Evolutionary conservation across 2,329 filamentous ascomycete species (phyloP).

Genomic region (Aspergillus sp.): DNA sequence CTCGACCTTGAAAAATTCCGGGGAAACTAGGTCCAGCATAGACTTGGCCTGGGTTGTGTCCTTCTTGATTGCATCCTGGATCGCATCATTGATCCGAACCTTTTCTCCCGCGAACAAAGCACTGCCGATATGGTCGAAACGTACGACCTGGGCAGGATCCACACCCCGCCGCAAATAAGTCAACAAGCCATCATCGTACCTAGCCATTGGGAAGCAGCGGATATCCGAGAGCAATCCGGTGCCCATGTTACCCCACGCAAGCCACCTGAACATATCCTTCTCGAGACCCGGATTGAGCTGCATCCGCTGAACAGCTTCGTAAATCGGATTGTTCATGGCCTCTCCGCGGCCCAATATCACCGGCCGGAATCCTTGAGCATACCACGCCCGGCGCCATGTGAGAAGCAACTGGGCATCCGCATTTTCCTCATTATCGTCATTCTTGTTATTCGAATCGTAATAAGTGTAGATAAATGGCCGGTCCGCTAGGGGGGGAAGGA

Average conservation of each 20-base stretch:
- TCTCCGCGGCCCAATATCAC: slow-evolving; percentile 71
- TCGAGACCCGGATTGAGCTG: slow-evolving; percentile 55
- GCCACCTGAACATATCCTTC: slow-evolving; percentile 69
- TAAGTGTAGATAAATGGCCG: slow-evolving; percentile 82
- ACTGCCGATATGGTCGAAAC: slow-evolving; percentile 62
- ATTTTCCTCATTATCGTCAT: slow-evolving; percentile 56
- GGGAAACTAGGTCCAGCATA: slow-evolving; percentile 54
- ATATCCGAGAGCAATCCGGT: slow-evolving; percentile 72
- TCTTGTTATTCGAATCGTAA: slow-evolving; percentile 63
- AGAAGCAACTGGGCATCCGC: slow-evolving; percentile 73
- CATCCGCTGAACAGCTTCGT: slow-evolving; percentile 56
- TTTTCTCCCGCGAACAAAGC: slow-evolving; percentile 67
- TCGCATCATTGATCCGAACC: slow-evolving; percentile 53
- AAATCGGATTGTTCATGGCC: slow-evolving; percentile 73
- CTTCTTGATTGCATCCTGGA: slow-evolving; percentile 53
- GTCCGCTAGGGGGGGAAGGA: slow-evolving; percentile 66
- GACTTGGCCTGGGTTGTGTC: slow-evolving; percentile 50
- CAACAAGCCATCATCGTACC: slow-evolving; percentile 63
- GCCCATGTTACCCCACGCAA: slow-evolving; percentile 89
- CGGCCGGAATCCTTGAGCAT: slow-evolving; percentile 84
- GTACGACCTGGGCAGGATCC: slow-evolving; percentile 59
- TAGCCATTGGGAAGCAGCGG: slow-evolving; percentile 75
- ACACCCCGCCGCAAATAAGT: slow-evolving; percentile 65
- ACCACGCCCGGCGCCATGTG: slow-evolving; percentile 90
- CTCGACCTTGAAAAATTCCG: slow-evolving; percentile 58